phyloP scores from a whole-genome alignment of 768 basidiomycete species.

The Collybia sordida region DNA sequence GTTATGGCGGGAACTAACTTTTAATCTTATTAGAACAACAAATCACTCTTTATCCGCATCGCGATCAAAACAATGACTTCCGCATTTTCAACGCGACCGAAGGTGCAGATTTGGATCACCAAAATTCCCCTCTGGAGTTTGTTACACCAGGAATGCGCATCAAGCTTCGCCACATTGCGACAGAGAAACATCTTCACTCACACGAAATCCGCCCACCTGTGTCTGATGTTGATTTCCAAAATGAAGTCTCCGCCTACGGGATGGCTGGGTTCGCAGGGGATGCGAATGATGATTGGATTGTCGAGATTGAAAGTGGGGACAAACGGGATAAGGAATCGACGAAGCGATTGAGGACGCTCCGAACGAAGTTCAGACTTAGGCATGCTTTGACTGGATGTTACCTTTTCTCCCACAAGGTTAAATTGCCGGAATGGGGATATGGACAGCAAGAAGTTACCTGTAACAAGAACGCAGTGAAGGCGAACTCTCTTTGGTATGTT shows the following conservation, averaged over 20 bases:
- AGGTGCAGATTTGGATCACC: conserved; percentile 41
- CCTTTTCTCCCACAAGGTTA: conserved; percentile 97
- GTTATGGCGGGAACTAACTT: conserved; percentile 1
- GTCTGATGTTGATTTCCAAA: conserved; percentile 98
- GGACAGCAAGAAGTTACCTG: conserved; percentile 99
- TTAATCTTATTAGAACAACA: conserved; percentile 76
- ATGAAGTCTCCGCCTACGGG: conserved; percentile 95
- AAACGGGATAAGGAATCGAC: conserved; percentile 63
- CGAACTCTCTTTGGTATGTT: conserved; percentile 91
- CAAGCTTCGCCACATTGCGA: conserved; percentile 77
- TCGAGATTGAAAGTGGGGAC: conserved; percentile 79
- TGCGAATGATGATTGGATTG: conserved; percentile 88
- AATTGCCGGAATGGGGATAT: conserved; percentile 95
- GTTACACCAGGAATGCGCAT: conserved; percentile 68
- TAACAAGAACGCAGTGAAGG: conserved; percentile 92
- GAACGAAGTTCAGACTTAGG: conserved; percentile 79
- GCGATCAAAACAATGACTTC: conserved; percentile 97
- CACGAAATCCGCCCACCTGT: conserved; percentile 95
- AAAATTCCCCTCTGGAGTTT: conserved; percentile 53
- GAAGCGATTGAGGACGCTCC: conserved; percentile 74
- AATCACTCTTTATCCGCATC: conserved; percentile 97
- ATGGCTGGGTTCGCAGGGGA: conserved; percentile 84
- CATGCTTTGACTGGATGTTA: conserved; percentile 93
- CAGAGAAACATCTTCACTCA: conserved; percentile 88
- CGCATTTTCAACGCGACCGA: conserved; percentile 74